These are phyloP conservation scores for Neurospora sp. DNA, from an alignment of 495 filamentous ascomycete species.

Conservation along the genomic window DNA sequence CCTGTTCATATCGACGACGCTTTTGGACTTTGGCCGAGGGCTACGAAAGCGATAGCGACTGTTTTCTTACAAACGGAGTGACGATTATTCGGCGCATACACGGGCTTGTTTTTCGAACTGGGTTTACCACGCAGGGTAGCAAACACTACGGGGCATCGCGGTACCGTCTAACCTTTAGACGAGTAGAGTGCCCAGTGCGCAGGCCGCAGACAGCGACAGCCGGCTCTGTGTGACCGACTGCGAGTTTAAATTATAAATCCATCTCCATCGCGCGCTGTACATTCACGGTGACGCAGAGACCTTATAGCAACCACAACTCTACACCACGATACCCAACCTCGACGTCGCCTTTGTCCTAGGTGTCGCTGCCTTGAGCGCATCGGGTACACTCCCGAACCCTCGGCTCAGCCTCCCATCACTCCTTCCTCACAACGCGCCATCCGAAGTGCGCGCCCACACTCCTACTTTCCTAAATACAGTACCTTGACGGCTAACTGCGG, in stretches of 20 bases:
- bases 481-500: background rate
- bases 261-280: background rate
- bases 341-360: background rate
- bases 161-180: background rate
- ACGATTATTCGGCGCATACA: background rate
- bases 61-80: background rate
- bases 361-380: background rate
- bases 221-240: background rate
- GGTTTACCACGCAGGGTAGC: background rate
- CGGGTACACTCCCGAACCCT: background rate
- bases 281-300: background rate
- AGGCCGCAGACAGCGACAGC: background rate
- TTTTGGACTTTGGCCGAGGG: background rate
- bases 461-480: background rate
- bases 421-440: background rate
- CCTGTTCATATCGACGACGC: conserved; percentile 16
- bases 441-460: background rate
- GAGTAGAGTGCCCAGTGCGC: background rate
- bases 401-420: background rate
- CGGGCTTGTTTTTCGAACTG: background rate
- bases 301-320: background rate
- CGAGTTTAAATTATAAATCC: background rate
- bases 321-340: background rate
- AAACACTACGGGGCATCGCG: background rate
- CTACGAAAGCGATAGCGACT: background rate